Evolutionary conservation across 1,284 basidiomycete genomes (phyloP), one percentile per base, ranked within the genome.

Genomic region (Ganoderma resinaceum): DNA sequence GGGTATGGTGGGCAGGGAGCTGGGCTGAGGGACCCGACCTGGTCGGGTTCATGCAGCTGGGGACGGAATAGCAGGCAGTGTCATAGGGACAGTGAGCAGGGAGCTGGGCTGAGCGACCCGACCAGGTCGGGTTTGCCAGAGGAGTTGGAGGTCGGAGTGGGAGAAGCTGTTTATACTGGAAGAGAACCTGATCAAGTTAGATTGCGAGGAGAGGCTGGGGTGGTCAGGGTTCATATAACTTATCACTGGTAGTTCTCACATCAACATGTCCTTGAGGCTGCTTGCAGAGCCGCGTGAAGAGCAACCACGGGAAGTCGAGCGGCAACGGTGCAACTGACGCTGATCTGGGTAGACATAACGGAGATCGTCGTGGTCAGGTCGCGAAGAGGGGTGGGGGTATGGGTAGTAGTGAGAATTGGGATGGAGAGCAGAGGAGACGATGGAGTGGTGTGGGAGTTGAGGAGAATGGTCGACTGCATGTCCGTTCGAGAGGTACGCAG

Each of bases 221-320:
- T n/a, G n/a, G n/a, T n/a, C n/a, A n/a, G n/a, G n/a, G n/a, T n/a
- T n/a, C n/a, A n/a, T n/a, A n/a, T n/a, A n/a, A n/a, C 35, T 75
- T 77, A 63, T 77, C 78, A 64, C 79, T 76, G 0, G 85, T 83
- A 6, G 75, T 73, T 2, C 84, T 82, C 2, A 89, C 87, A 91
- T 77, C 61, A 91, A 81, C 85, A 91, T 87, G 73, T 91, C 90
- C 66, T 91, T 90, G 63, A 91, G 82, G 63, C 76, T 78, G 57
- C 73, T 72, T 49, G 78, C 78, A 60, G 77, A 78, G 46, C 76
- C 75, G 33, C 67, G 72, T 1, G 78, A 76, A 9, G 75, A 74
- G 20, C 71, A 74, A 14, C 75, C 76, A 57, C 67, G 75, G 12
- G 76, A 78, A 23, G 70, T 74, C 40, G 72, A 75, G 62, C 73